Evolutionary conservation across 2,329 filamentous ascomycete genomes (phyloP), one percentile per base, ranked within the genome.

Genomic region (Arachnopeziza araneosa): DNA sequence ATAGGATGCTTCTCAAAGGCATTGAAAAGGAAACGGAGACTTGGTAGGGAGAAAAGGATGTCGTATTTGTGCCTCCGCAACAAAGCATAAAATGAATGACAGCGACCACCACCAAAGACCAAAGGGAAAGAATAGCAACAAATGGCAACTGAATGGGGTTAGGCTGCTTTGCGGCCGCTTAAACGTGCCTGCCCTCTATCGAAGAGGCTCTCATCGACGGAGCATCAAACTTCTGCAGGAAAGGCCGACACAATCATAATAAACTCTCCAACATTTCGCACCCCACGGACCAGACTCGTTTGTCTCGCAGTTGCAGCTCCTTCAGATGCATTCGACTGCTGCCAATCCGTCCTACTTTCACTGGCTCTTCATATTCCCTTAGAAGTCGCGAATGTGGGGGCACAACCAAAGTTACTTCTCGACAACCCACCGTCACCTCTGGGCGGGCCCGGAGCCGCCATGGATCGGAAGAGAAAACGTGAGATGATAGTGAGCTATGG

Each of bases 391-490:
- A 71, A 73, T 72, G 71, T 72, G 70, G 71, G 70, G 71, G 67
- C 68, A 67, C 66, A 64, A 68, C 23, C 32, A 30, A 52, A 21
- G 52, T 22, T 30, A 30, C 24, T 30, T 26, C 12, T n/a, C 24
- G 26, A 24, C 24, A 52, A 52, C 23, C 30, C 21, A 50, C 22
- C 17, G 51, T n/a, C 51, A 30, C 10, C 23, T 19, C 48, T 8
- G 48, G 21, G 26, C 50, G 21, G 44, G 50, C 24, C 24, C 36
- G 58, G 59, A 77, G 75, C 74, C 72, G 54, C 65, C 69, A 87
- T 87, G 84, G 83, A 87, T 79, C 84, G 84, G 77, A 78, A 78
- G 76, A 83, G 82, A 73, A 85, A 85, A 78, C 83, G 84, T 87
- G 67, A 67, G 82, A 67, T 30, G 9, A 55, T 54, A 22, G 7